phyloP scores from a whole-genome alignment of 2,329 filamentous ascomycete genomes.

The Cucurbitaria berberidis region DNA sequence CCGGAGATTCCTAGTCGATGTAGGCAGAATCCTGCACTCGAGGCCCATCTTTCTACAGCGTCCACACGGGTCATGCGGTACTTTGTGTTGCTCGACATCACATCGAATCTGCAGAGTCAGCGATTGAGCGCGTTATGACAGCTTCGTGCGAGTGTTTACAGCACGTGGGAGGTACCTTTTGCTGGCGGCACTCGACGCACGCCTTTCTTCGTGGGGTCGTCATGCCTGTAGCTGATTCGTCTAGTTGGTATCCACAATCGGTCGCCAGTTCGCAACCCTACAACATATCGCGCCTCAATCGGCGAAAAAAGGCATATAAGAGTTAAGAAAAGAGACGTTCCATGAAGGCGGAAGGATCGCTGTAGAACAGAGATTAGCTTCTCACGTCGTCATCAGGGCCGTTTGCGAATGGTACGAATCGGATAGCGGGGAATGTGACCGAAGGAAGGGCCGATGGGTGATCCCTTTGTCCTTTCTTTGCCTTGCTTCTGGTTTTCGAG shows the following conservation, averaged over 20 bases:
- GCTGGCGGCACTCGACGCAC: constrained; percentile 47
- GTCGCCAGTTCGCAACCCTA: constrained; percentile 26
- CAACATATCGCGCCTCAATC: constrained; percentile 28
- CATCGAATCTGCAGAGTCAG: constrained; percentile 44
- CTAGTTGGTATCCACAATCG: constrained; percentile 29
- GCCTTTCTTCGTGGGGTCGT: constrained; percentile 45
- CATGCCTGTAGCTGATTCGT: constrained; percentile 34
- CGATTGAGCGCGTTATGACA: constrained; percentile 3
- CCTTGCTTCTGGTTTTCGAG: constrained; percentile 17
- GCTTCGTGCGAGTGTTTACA: constrained; percentile 3
- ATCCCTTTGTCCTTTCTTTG: constrained; percentile 21
- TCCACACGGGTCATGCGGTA: constrained; percentile 45
- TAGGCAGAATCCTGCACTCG: constrained; percentile 46
- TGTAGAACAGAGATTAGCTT: constrained; percentile 26
- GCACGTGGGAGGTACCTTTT: constrained; percentile 38
- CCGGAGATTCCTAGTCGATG: constrained; percentile 45
- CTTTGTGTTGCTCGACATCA: constrained; percentile 48
- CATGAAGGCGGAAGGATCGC: constrained; percentile 20
- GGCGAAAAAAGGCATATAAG: constrained; percentile 35
- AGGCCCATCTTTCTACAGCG: constrained; percentile 46
- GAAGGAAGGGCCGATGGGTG: constrained; percentile 36
- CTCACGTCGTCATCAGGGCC: constrained; percentile 43
- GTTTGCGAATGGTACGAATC: constrained; percentile 34
- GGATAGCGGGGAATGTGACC: constrained; percentile 43
- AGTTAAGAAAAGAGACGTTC: constrained; percentile 25